Base-by-base conservation (phyloP, 495 filamentous ascomycete species). In the Ramalina intermedia region DNA sequence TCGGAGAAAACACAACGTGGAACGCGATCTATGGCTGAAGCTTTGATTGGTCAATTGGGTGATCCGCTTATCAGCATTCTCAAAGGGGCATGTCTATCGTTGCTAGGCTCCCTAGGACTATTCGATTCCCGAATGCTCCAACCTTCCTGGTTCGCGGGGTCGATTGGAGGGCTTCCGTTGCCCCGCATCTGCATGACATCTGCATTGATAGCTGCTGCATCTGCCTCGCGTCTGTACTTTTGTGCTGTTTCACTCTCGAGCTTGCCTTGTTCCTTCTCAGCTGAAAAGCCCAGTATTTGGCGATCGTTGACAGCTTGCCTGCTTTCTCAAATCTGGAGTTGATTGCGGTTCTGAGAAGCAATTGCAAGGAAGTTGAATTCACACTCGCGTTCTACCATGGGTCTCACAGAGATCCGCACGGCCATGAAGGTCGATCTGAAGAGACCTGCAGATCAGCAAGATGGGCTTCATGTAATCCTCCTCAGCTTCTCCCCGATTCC, bases 401-500 rank as follows among this genome's bases (percentile, higher is more conserved):
- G 75, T 41, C 57, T 67, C 56, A 73, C 67, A 21, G 74, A 66
- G 40, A 82, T 93, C 55, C 82, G 86, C 17, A 85, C 76, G 24
- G 82, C 79, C 17, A 67, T 82, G 47, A 85, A 82, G 60, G 86
- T 96, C 23, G 79, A 82, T 56, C 64, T 91, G 18, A 72, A 85
- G 46, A 88, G 75, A 62, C 82, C 84, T n/a, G 85, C 86, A 1
- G 63, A 71, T 17, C 76, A 87, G 59, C 87, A 93, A 60, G 57
- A 73, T 5, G 73, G 79, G 47, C 68, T 94, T 13, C 89, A 94
- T 65, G 85, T 87, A 73, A 61, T 81, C 62, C 16, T 27, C 20
- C 1, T 24, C 16, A n/a, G 39, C 18, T 38, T 18, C 17, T 36
- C 5, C 47, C 37, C 21, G 14, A 4, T 17, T 44, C 13, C 8